A percentile compares a stretch with the other conserved stretches of the same genome.
Evolutionary conservation across 2,329 filamentous ascomycete genomes (phyloP).

Genomic region (Ceratocystis cubensis): DNA sequence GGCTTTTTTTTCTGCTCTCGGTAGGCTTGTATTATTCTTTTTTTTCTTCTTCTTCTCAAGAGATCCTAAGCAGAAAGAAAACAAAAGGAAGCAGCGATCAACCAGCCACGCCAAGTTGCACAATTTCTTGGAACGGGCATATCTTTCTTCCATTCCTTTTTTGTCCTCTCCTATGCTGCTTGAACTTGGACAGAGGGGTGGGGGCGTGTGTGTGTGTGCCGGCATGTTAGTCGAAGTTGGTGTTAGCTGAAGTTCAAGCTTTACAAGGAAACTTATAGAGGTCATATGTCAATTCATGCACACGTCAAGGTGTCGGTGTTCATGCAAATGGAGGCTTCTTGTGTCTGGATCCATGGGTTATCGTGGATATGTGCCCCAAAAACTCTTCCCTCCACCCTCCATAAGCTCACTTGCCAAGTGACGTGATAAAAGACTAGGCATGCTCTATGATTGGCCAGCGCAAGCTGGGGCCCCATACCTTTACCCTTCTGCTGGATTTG

Average conservation of each 20-base stretch:
- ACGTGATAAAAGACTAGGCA: neutral
- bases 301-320: too few relatives aligned
- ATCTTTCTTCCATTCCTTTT: neutral
- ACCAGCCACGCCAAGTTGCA: neutral
- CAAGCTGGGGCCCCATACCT: neutral
- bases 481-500: neutral
- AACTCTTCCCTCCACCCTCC: too few relatives aligned
- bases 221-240: too few relatives aligned
- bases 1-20: too few relatives aligned
- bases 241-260: too few relatives aligned
- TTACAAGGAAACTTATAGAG: too few relatives aligned
- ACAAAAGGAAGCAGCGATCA: neutral
- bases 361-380: too few relatives aligned
- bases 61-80: neutral
- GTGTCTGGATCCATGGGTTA: too few relatives aligned
- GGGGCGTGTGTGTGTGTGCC: too few relatives aligned
- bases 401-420: neutral
- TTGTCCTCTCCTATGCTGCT: neutral
- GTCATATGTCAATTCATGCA: too few relatives aligned
- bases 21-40: neutral
- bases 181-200: too few relatives aligned
- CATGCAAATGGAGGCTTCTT: too few relatives aligned
- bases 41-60: neutral
- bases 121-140: constrained; percentile 2
- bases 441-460: neutral